Evolutionary conservation across 1,139 yeast species (phyloP), one percentile per base, ranked within the genome.

Genomic region (Meyerozyma sp.): DNA sequence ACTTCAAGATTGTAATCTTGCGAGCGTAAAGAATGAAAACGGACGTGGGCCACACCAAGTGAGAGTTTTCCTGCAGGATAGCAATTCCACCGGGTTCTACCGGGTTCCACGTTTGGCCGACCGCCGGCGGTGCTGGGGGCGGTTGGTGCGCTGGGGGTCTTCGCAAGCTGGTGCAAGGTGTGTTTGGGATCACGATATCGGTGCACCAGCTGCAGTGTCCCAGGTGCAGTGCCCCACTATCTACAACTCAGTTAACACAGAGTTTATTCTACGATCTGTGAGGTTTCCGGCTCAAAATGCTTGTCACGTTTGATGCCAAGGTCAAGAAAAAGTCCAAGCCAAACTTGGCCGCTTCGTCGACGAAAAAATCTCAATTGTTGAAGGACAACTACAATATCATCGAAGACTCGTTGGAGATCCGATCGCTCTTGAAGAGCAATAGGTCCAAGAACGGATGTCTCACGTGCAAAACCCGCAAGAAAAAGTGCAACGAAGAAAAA

Each of bases 11-110:
- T 42, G 42, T 42, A 36, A 29, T 37, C 40, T 29, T 44, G 40
- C 46, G 45, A 42, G 48, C 39, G 36, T 38, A 39, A 40, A 37
- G 37, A 23, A 30, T 42, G 38, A 45, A 44, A 38, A 44, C 40
- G 41, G 32, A 37, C 26, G 37, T 32, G 23, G 41, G 39, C 23
- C 25, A 38, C 25, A 38, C 32, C 21, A 21, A 21, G 29, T 27
- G 29, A n/a, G 13, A 10, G 13, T 10, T 38, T 10, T 38, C 37
- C 37, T 34, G 37, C 37, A 34, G 25, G 26, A 18, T 20, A 34
- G 26, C 37, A 34, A 21, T 34, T 34, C 37, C 37, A 34, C 14
- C 37, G 37, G 37, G 26, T 34, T 34, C 37, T 13, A 34, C 37
- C 37, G 37, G 37, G 20, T 34, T 34, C 37, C 26, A 20, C 14